Percentiles rank a stretch among this genome's conserved stretches.
phyloP scores from a whole-genome alignment of 192 early-diverging fungal species.

The Pilobolus umbonatus region DNA sequence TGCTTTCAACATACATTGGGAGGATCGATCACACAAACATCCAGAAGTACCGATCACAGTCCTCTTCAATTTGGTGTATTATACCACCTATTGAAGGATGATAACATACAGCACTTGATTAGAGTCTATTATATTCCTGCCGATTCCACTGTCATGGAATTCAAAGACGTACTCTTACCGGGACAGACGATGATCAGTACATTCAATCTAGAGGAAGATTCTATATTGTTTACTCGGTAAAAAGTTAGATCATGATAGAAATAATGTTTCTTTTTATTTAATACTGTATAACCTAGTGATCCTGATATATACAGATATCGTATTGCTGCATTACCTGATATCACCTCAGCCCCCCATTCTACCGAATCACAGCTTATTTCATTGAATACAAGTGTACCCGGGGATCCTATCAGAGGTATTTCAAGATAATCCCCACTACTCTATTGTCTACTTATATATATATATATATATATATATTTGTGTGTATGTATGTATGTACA shows the following conservation, averaged over 20 bases:
- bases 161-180: slow-evolving; percentile 30
- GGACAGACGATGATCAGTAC: slow-evolving; percentile 21
- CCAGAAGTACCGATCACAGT: not conserved
- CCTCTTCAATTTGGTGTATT: slow-evolving; percentile 21
- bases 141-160: not conserved
- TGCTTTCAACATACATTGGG: slow-evolving; percentile 14
- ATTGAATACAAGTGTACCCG: slow-evolving; percentile 6
- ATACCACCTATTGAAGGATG: slow-evolving; percentile 26
- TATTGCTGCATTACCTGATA: slow-evolving; percentile 3
- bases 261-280: not conserved
- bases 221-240: slow-evolving; percentile 33
- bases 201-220: slow-evolving; percentile 22
- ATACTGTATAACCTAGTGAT: slow-evolving; percentile 9
- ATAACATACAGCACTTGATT: slow-evolving; percentile 16
- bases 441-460: not conserved
- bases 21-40: slow-evolving; percentile 22
- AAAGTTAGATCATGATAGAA: not conserved
- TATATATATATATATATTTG: not conserved
- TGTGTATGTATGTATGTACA: not conserved
- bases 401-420: slow-evolving; percentile 16
- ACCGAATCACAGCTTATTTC: slow-evolving; percentile 1
- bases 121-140: slow-evolving; percentile 18
- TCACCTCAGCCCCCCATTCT: slow-evolving; percentile 19
- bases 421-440: not conserved
- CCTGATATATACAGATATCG: slow-evolving; percentile 21